Conservation (phyloP, 2,329 filamentous ascomycete species). For the Allantophomopsis lycopodina region DNA sequence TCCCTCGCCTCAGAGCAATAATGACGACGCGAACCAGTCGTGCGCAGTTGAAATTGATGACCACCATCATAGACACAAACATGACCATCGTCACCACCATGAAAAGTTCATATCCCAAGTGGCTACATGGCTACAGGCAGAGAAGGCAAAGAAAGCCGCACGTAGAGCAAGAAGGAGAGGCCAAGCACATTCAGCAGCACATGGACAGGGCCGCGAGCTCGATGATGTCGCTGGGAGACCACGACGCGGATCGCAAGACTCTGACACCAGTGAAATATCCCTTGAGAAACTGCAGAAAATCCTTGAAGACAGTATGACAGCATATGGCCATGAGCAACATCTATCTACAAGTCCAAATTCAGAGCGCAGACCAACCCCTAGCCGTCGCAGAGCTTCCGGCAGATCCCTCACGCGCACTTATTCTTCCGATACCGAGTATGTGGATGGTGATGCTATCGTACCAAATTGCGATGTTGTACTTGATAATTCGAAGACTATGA, state of each 20-base stretch:
- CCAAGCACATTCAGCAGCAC: conserved; percentile 4
- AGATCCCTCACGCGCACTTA: conserved; percentile 21
- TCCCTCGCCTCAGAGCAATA: conserved; percentile 9
- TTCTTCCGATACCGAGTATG: conserved; percentile 76
- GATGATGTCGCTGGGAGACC: conserved; percentile 8
- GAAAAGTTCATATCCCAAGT: conserved; percentile 59
- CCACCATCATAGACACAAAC: background rate
- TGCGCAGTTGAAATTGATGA: conserved; percentile 5
- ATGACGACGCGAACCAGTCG: conserved; percentile 11
- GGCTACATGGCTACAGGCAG: conserved; percentile 69
- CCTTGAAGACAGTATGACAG: conserved; percentile 47
- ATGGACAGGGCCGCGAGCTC: conserved; percentile 1
- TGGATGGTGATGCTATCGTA: conserved; percentile 70
- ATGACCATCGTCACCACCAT: conserved; percentile 6
- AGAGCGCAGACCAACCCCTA: conserved; percentile 7
- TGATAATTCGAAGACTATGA: conserved; percentile 82
- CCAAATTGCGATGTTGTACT: conserved; percentile 73
- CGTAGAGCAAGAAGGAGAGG: conserved; percentile 31
- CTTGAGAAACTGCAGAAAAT: conserved; percentile 75
- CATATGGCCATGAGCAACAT: conserved; percentile 17
- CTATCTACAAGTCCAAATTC: conserved; percentile 10
- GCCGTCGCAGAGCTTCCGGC: conserved; percentile 7
- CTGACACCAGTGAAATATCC: conserved; percentile 57
- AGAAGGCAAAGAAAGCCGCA: conserved; percentile 52
- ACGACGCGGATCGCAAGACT: conserved; percentile 42